Base-by-base conservation (phyloP, 345 rosid genomes). In the Clarkia xantiana region DNA sequence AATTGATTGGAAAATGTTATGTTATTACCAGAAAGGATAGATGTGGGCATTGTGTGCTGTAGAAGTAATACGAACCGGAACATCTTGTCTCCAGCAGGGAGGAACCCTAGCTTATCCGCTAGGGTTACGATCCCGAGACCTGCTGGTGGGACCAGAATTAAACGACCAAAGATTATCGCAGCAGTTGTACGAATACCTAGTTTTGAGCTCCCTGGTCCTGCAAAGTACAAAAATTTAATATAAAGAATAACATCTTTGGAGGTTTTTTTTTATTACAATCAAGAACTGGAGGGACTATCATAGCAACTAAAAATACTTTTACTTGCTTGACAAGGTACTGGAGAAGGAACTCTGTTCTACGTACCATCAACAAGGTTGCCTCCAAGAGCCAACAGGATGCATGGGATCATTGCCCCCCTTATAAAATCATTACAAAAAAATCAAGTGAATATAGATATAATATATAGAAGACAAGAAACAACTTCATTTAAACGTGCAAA, bases 391-490 rank as follows among this genome's bases (percentile, higher is more conserved):
- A 91, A 67, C 64, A 93, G 73, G 61, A 87, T 93, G 62, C 97
- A 87, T 0, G 96, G 99, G 60, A 93, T 77, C 99, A 87, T 93
- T 52, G 97, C 97, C 44, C 80, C 94, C 91, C 97, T 93, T 76
- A 23, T 22, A 22, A 22, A 22, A 2, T 22, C 5, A 2, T 22
- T 2, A 22, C 2, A 22, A 29, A 29, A 7, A 29, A 29, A 29
- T 7, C 36, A 29, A 29, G 9, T 29, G 36, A 29, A 29, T 29
- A 29, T 29, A 1, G 9, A 29, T 29, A 7, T 29, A 5, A 2
- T 22, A 22, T 2, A 22, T 22, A 22, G 25, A 5, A 22, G 25
- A 22, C 25, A 22, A 5, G 25, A 22, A 22, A 22, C 25, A 2
- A 22, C 25, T 22, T 22, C n/a, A n/a, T n/a, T n/a, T n/a, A n/a